Conservation (phyloP, 208 protist species). For the Crithidia brevicula region DNA sequence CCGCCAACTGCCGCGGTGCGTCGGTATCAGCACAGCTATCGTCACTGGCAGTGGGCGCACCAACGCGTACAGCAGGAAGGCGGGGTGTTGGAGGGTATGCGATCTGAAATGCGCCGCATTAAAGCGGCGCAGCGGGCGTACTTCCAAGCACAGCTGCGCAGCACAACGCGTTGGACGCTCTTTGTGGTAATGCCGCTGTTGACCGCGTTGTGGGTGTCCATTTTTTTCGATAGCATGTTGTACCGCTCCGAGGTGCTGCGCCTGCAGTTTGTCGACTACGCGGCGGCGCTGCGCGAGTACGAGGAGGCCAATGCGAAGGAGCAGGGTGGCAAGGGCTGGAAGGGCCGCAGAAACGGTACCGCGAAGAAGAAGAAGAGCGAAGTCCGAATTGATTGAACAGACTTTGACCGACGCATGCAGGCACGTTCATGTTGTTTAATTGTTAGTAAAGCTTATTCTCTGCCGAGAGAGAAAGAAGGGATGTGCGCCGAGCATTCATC, state of each 20-base stretch:
- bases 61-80: conserved; percentile 17
- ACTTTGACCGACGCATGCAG: too few species aligned
- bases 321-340: not conserved
- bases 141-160: conserved; percentile 19
- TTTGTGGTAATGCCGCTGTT: conserved; percentile 41
- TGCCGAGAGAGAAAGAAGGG: not conserved
- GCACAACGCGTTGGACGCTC: conserved; percentile 25
- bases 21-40: conserved; percentile 32
- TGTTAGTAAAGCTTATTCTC: not conserved
- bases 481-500: too few species aligned
- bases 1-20: conserved; percentile 6
- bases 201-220: conserved; percentile 21
- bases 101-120: conserved; percentile 9
- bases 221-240: conserved; percentile 27
- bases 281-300: conserved; percentile 27
- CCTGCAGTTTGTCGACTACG: conserved; percentile 38
- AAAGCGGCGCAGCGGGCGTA: conserved; percentile 15
- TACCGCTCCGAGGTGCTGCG: conserved; percentile 37
- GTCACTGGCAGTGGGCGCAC: conserved; percentile 16
- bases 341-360: not conserved
- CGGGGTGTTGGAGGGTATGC: conserved; percentile 5
- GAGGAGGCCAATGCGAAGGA: not conserved
- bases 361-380: conserved; percentile 6
- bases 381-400: not conserved
- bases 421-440: not conserved